These are phyloP conservation scores for Leishmania martiniquensis DNA, from an alignment of 208 protist genomes.

Conservation along the genomic window DNA sequence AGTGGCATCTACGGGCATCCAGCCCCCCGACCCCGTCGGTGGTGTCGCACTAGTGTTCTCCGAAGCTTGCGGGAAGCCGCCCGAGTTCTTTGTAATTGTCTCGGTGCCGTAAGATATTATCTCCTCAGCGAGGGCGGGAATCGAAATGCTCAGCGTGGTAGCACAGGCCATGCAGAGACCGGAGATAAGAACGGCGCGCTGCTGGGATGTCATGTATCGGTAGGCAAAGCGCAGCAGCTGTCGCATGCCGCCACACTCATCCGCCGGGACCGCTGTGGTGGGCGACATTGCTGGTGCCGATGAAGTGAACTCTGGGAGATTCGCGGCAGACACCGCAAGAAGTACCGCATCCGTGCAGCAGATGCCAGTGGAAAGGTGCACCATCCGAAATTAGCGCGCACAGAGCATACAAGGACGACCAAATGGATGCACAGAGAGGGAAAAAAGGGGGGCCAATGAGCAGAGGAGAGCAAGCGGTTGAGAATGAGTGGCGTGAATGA, in stretches of 20 bases:
- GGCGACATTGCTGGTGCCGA: neutral
- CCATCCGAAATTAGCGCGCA: neutral
- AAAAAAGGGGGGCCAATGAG: neutral
- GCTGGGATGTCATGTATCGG: conserved; percentile 42
- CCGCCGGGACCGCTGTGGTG: neutral
- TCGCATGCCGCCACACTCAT: neutral
- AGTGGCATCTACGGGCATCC: neutral
- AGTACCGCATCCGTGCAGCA: neutral
- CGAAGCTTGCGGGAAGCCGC: neutral
- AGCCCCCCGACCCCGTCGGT: neutral
- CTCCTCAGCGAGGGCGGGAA: conserved; percentile 55
- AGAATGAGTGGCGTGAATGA: neutral
- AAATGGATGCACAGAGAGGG: neutral
- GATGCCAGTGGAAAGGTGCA: neutral
- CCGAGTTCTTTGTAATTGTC: conserved; percentile 6
- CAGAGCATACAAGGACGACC: neutral
- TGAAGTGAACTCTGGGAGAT: neutral
- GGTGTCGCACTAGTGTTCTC: conserved; percentile 1
- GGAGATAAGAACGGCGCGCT: conserved; percentile 36
- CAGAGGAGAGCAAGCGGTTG: neutral
- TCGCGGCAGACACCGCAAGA: neutral
- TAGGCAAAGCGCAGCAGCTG: conserved; percentile 44
- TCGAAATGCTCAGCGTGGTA: conserved; percentile 38
- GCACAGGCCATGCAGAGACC: conserved; percentile 44
- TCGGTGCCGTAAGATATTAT: conserved; percentile 42